Percentiles rank a stretch among this genome's conserved stretches.
phyloP scores from a whole-genome alignment of 2,329 filamentous ascomycete genomes.

The Dothistroma pini region DNA sequence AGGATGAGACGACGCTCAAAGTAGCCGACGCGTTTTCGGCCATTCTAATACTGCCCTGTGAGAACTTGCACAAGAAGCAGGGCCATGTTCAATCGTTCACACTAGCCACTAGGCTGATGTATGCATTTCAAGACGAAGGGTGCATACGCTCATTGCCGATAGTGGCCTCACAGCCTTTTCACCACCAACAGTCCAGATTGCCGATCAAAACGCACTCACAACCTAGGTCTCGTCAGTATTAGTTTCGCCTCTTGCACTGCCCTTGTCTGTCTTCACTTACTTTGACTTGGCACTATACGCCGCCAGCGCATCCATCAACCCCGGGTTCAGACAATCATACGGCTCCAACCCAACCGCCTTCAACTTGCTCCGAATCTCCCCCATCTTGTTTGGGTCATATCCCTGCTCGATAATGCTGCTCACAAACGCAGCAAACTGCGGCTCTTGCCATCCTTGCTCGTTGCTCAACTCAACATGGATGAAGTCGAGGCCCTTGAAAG shows the following conservation, averaged over 20 bases:
- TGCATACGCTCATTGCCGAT: background rate
- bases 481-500: constrained; percentile 67
- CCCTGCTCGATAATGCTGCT: constrained; percentile 67
- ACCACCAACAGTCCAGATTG: background rate
- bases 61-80: no score
- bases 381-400: constrained; percentile 54
- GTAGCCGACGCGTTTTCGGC: no score
- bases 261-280: constrained; percentile 11
- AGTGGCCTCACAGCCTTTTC: background rate
- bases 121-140: background rate
- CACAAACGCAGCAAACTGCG: constrained; percentile 67
- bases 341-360: constrained; percentile 55
- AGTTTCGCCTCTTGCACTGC: background rate
- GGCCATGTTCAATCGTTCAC: background rate
- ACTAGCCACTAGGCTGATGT: no score
- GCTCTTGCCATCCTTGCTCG: constrained; percentile 65
- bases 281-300: constrained; percentile 24
- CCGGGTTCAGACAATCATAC: constrained; percentile 60
- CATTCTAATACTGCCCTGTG: no score
- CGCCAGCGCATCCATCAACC: constrained; percentile 55
- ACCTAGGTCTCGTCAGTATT: background rate
- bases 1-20: no score
- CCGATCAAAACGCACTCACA: background rate
- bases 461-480: constrained; percentile 61
- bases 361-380: constrained; percentile 53